Conservation (phyloP, 495 filamentous ascomycete species). For the Hyaloscypha variabilis region DNA sequence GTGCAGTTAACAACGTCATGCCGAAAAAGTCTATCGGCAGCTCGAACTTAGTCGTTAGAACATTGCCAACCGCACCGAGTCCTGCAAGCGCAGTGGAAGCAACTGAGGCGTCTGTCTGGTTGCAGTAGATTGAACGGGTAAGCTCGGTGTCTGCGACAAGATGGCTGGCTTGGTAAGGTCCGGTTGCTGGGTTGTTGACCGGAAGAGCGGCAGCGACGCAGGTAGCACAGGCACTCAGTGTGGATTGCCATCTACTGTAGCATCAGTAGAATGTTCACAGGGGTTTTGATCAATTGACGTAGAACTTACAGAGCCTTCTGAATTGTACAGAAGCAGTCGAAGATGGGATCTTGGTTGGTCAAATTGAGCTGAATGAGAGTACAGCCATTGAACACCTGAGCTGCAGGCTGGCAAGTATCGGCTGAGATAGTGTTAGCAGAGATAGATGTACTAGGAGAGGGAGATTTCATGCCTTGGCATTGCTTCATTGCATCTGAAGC, state of each 20-base stretch:
- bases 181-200: neutral
- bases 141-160: neutral
- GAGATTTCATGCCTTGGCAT: neutral
- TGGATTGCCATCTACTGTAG: neutral
- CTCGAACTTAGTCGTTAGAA: neutral
- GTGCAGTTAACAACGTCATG: neutral
- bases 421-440: neutral
- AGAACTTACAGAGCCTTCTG: neutral
- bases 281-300: neutral
- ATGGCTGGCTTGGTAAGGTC: neutral
- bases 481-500: neutral
- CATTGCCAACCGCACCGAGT: neutral
- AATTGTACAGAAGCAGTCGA: neutral
- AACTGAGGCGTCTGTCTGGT: neutral
- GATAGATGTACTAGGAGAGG: neutral
- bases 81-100: neutral
- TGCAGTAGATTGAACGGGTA: neutral
- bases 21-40: neutral
- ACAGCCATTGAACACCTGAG: neutral
- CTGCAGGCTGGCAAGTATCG: neutral
- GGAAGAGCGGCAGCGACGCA: conserved; percentile 6
- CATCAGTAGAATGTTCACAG: neutral
- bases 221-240: neutral
- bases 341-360: neutral
- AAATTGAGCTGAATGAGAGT: neutral